Percentiles rank a stretch among this genome's conserved stretches.
Evolutionary conservation across 1,284 basidiomycete species (phyloP).

Genomic region (Fomitiporia mediterranea): DNA sequence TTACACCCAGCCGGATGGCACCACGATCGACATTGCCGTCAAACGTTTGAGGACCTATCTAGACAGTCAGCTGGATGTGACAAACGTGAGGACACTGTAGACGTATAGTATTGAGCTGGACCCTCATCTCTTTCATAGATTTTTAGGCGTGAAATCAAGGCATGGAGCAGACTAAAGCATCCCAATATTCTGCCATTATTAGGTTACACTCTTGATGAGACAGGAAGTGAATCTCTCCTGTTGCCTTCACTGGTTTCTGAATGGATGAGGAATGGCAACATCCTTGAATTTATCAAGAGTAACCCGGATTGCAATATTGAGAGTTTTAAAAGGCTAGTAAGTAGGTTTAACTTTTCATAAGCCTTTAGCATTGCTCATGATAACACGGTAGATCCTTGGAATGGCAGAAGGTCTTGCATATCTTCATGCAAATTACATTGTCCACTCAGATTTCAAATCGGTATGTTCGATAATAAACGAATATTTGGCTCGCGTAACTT

Average conservation of each 20-base stretch:
- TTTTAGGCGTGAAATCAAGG: conserved; percentile 3
- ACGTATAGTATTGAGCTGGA: background rate
- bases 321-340: too few relatives aligned
- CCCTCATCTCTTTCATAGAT: conserved; percentile 1
- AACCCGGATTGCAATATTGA: background rate
- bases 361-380: background rate
- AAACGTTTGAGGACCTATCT: background rate
- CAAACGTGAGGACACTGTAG: background rate
- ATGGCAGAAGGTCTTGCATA: background rate
- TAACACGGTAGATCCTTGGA: background rate
- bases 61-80: background rate
- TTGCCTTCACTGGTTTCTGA: conserved; percentile 1
- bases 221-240: background rate
- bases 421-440: background rate
- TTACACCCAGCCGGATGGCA: background rate
- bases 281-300: background rate
- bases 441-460: background rate
- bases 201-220: background rate
- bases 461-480: background rate
- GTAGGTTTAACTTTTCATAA: background rate
- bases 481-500: background rate
- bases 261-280: conserved; percentile 1
- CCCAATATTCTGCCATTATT: conserved; percentile 5
- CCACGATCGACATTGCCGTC: background rate
- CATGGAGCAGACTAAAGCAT: conserved; percentile 7